Base-by-base conservation (phyloP, 208 protist species). In the Wallacemonas sp. region DNA sequence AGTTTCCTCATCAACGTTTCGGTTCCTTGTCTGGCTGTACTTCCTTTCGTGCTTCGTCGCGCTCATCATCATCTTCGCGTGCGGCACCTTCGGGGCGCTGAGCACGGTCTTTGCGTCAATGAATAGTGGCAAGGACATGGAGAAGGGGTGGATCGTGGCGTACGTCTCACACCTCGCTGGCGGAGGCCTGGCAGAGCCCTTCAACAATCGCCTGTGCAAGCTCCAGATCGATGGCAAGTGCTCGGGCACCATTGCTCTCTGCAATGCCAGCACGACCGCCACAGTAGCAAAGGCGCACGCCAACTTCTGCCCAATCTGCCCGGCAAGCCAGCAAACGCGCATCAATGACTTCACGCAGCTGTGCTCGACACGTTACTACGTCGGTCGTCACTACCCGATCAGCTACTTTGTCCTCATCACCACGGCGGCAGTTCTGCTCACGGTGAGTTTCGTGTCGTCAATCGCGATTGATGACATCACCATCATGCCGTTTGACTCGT, bases 21-120 rank as follows among this genome's bases (percentile, higher is more conserved):
- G 50, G 30, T 3, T n/a, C 10, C 13, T 57, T 10, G 38, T 37
- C 17, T 57, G 50, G 50, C 3, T 37, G 29, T 57, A 57, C 50
- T 37, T 57, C 13, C 6, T 57, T 3, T n/a, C 32, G 9, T 26
- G 50, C 50, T 57, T 57, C 30, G 24, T n/a, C 5, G n/a, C 29
- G 3, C 50, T 57, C 17, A 34, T 57, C 32, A 57, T 57, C 50
- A 57, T 57, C 30, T 57, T 57, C n/a, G 50, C 50, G 9, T 57
- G 50, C n/a, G 50, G 50, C 29, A 37, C 50, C 26, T 57, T 57
- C 22, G 50, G 50, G 9, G 9, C 50, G 26, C 19, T 57, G 32
- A 26, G 29, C n/a, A 57, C 50, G 9, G 50, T 32, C 12, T 41
- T 57, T 41, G 50, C 50, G 36, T 57, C 50, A 32, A 19, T 57